These are phyloP conservation scores for Trypanosoma avium DNA, from an alignment of 208 protist species.

Conservation along the genomic window DNA sequence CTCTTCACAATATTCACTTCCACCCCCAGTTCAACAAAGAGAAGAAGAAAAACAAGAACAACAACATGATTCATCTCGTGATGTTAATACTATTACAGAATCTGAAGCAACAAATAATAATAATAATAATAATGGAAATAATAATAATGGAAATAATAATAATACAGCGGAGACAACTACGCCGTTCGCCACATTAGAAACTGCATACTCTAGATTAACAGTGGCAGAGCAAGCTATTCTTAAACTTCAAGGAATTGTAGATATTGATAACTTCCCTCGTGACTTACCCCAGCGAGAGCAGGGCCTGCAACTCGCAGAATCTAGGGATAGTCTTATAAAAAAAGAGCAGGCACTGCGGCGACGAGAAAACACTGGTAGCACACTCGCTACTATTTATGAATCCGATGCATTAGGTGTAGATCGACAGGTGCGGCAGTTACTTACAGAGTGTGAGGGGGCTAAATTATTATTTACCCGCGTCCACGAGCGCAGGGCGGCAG, in stretches of 20 bases:
- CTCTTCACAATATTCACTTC: not conserved
- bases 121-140: not conserved
- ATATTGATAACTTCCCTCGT: slow-evolving; percentile 22
- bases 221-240: slow-evolving; percentile 16
- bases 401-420: slow-evolving; percentile 26
- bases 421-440: slow-evolving; percentile 22
- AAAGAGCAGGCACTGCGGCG: slow-evolving; percentile 40
- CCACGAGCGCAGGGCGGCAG: slow-evolving; percentile 40
- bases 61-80: too few relatives aligned
- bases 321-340: slow-evolving; percentile 39
- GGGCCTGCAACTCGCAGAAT: slow-evolving; percentile 26
- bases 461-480: slow-evolving; percentile 38
- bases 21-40: not conserved
- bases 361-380: slow-evolving; percentile 16
- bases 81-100: too few relatives aligned
- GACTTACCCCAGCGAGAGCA: slow-evolving; percentile 50
- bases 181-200: slow-evolving; percentile 41
- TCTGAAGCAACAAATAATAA: too few relatives aligned
- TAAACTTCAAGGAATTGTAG: slow-evolving; percentile 21
- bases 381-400: slow-evolving; percentile 36
- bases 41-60: not conserved
- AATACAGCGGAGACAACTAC: not conserved
- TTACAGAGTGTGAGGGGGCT: slow-evolving; percentile 36
- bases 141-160: not conserved
- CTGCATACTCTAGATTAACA: slow-evolving; percentile 31